Evolutionary conservation across 768 basidiomycete species (phyloP).

Genomic region (Hygrophoropsis aurantiaca): DNA sequence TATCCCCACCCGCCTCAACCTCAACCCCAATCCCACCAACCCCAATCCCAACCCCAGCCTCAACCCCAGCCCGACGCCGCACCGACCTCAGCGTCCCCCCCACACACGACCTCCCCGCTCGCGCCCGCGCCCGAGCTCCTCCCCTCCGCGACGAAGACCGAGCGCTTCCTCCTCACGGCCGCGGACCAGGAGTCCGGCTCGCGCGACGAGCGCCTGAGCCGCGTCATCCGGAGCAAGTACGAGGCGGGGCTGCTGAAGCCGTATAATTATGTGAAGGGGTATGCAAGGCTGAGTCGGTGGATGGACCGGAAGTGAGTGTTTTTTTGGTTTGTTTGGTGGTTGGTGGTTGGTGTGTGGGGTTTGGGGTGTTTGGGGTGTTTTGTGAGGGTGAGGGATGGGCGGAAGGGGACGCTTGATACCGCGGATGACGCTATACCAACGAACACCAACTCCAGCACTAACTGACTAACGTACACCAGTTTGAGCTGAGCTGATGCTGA

Average conservation of each 20-base stretch:
- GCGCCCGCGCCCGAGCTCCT: conserved; percentile 51
- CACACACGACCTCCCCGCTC: conserved; percentile 28
- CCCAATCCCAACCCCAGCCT: conserved; percentile 22
- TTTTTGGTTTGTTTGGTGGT: neutral
- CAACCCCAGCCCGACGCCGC: conserved; percentile 11
- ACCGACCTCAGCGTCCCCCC: conserved; percentile 6
- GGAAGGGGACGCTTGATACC: too few relatives aligned
- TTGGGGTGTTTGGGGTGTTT: too few relatives aligned
- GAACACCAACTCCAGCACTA: too few relatives aligned
- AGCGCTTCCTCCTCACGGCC: conserved; percentile 87
- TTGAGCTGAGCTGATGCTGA: too few relatives aligned
- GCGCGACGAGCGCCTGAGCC: conserved; percentile 82
- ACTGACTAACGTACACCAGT: too few relatives aligned
- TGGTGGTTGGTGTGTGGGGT: too few relatives aligned
- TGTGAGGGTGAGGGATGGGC: too few relatives aligned
- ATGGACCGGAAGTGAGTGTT: conserved; percentile 84
- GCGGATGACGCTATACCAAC: too few relatives aligned
- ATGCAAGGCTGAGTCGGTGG: conserved; percentile 87
- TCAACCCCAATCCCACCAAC: conserved; percentile 23
- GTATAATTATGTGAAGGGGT: conserved; percentile 96
- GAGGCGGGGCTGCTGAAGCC: conserved; percentile 94
- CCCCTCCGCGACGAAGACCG: conserved; percentile 76
- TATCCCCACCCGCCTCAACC: conserved; percentile 40
- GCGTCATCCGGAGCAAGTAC: conserved; percentile 95
- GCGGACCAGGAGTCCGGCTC: conserved; percentile 93